Base-by-base conservation (phyloP, 345 rosid species). In the Syzygium oleosum region DNA sequence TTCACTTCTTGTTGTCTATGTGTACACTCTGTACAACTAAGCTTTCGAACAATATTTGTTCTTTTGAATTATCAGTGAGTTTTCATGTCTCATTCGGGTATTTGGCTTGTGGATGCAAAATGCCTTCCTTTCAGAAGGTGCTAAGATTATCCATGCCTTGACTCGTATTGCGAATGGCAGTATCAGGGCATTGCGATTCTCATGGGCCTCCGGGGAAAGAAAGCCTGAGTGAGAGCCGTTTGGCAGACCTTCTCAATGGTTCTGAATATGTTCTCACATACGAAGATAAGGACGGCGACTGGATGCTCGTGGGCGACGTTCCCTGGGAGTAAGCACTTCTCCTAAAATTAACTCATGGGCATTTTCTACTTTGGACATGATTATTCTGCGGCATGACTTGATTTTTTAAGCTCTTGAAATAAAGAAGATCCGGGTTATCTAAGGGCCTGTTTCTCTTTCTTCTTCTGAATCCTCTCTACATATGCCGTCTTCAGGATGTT, bases 231-330 rank as follows among this genome's bases (percentile, higher is more conserved):
- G 93, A 91, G 88, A 89, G 91, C 85, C 58, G 86, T 68, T 84
- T 92, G 88, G 91, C 86, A 88, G 94, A 92, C 89, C 90, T 92
- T 90, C 92, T 94, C 59, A 92, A 91, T 51, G 93, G 93, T 54
- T 94, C 94, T 65, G 95, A 91, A 58, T 93, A 89, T 84, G 92
- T 94, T 85, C 92, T 94, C 51, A 90, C 94, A 22, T 94, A 93
- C 54, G 95, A 94, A 90, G 95, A 94, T 86, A 92, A 90, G 87
- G 95, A 94, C 19, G 92, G 90, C 5, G 95, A 94, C 80, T 94
- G 95, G 95, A 94, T 94, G 95, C 95, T 93, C 29, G 95, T 92
- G 51, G 95, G 95, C 27, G 94, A 93, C 86, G 94, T 93, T 85
- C 95, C 95, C 59, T 94, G 95, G 94, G 91, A 88, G 95, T 94